Base-by-base conservation (phyloP, 108 stramenopile genomes). In the Nitzschia inconspicua region DNA sequence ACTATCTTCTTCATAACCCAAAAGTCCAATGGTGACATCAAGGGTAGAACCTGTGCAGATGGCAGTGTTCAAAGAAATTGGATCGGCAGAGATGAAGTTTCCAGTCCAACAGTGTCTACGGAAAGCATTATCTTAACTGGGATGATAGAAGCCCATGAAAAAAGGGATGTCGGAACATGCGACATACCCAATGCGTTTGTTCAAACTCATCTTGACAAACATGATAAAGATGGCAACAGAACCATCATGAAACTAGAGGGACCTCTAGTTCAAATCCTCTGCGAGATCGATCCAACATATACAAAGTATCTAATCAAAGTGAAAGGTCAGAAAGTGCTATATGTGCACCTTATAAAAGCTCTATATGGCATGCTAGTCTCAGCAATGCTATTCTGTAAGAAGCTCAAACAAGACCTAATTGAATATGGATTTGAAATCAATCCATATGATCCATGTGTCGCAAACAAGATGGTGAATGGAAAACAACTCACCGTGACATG, bases 361-460 rank as follows among this genome's bases (percentile, higher is more conserved):
- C 37, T 73, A 7, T 78, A 78, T 47, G 72, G 77, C 14, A 68
- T 62, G 24, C 24, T 78, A 18, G 31, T 47, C 3, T 57, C 77
- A 10, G 67, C 66, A 3, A 9, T 63, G n/a, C 44, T 73, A n/a
- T 67, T 47, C 4, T 77, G 54, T 30, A 32, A 66, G 24, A 50
- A 63, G 20, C 23, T 68, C 10, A 37, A 55, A 0, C 13, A 6
- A 1, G 1, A 30, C 11, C 40, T 72, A 6, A 8, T 13, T 1
- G 32, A 57, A 7, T 28, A 23, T 20, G 77, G 70, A 4, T 78
- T 73, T 31, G 36, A 40, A 20, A 36, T 73, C 5, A 78, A 78
- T 43, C 66, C 72, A 37, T 78, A 78, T 60, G 77, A 78, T 4
- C 14, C 24, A 19, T 78, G 77, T 46, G 72, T 73, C 0, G 66